phyloP scores from a whole-genome alignment of 169 alveolate species.

The Babesia sp. region DNA sequence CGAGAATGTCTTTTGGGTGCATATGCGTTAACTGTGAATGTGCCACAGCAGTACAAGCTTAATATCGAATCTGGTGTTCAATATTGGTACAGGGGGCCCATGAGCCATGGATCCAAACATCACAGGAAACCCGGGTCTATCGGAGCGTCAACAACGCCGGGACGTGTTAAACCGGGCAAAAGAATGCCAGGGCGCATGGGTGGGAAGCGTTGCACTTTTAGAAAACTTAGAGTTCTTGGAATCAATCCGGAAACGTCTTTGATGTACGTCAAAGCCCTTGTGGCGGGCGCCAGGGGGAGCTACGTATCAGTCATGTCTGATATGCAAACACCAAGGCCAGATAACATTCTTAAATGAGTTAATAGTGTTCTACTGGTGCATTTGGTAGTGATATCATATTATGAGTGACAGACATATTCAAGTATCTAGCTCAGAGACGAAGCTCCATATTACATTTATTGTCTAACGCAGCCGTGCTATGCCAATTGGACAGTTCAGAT shows the following conservation, averaged over 20 bases:
- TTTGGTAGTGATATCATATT: neutral
- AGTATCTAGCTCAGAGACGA: too few relatives aligned
- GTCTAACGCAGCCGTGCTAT: too few relatives aligned
- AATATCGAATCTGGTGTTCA: too few relatives aligned
- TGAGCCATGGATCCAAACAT: slow-evolving; percentile 91
- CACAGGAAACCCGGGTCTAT: slow-evolving; percentile 92
- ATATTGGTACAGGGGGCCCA: slow-evolving; percentile 78
- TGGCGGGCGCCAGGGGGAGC: slow-evolving; percentile 90
- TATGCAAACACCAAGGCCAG: slow-evolving; percentile 61
- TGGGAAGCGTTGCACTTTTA: slow-evolving; percentile 78
- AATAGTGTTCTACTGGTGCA: neutral
- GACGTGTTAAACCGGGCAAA: slow-evolving; percentile 91
- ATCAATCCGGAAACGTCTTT: slow-evolving; percentile 87
- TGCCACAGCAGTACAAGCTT: too few relatives aligned
- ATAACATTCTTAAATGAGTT: slow-evolving; percentile 9
- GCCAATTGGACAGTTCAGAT: too few relatives aligned
- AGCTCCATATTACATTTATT: too few relatives aligned
- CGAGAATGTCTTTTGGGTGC: too few relatives aligned
- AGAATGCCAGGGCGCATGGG: slow-evolving; percentile 95
- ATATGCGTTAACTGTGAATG: too few relatives aligned
- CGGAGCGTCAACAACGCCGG: slow-evolving; percentile 92
- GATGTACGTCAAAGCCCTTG: slow-evolving; percentile 87
- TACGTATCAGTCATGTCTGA: slow-evolving; percentile 85
- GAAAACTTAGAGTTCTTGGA: slow-evolving; percentile 83
- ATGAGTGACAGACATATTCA: too few relatives aligned